phyloP scores from a whole-genome alignment of 306 rosid species.

The Lablab purpureus region DNA sequence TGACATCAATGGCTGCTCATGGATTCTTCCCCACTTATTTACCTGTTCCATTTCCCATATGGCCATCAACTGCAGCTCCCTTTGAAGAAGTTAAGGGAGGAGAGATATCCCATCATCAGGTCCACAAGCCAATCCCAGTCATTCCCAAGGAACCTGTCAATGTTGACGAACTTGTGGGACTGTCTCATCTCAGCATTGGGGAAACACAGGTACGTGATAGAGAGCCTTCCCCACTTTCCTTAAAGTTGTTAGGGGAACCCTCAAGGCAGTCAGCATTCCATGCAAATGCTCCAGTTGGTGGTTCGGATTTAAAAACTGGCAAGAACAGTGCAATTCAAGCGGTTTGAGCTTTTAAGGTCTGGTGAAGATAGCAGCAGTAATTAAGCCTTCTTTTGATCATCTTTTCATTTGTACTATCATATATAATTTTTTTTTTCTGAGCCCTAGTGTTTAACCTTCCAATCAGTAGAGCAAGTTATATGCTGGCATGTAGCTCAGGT shows the following conservation, averaged over 20 bases:
- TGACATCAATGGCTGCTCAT: slow-evolving; percentile 63
- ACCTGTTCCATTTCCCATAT: slow-evolving; percentile 65
- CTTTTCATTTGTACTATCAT: slow-evolving; percentile 55
- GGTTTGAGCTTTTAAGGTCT: slow-evolving; percentile 52
- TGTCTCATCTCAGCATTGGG: slow-evolving; percentile 87
- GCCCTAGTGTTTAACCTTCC: slow-evolving; percentile 43
- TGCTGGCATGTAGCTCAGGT: slow-evolving; percentile 68
- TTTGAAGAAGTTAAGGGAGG: slow-evolving; percentile 56
- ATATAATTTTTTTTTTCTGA: slow-evolving; percentile 41
- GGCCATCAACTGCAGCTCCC: slow-evolving; percentile 73
- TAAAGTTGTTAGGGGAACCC: slow-evolving; percentile 77
- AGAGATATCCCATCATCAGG: slow-evolving; percentile 65
- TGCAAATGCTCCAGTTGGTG: slow-evolving; percentile 69
- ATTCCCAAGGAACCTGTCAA: slow-evolving; percentile 80
- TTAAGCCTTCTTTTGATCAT: slow-evolving; percentile 39
- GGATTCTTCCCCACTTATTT: slow-evolving; percentile 69
- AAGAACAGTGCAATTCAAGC: slow-evolving; percentile 74
- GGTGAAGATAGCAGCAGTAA: slow-evolving; percentile 47
- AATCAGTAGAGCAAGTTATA: slow-evolving; percentile 51
- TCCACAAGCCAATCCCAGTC: slow-evolving; percentile 78
- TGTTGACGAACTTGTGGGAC: slow-evolving; percentile 88
- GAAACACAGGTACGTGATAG: slow-evolving; percentile 54
- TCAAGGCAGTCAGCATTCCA: slow-evolving; percentile 97
- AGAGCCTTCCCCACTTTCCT: slow-evolving; percentile 79
- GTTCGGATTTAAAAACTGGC: slow-evolving; percentile 71